Base-by-base conservation (phyloP, 768 basidiomycete species). In the Boletellus sp. region DNA sequence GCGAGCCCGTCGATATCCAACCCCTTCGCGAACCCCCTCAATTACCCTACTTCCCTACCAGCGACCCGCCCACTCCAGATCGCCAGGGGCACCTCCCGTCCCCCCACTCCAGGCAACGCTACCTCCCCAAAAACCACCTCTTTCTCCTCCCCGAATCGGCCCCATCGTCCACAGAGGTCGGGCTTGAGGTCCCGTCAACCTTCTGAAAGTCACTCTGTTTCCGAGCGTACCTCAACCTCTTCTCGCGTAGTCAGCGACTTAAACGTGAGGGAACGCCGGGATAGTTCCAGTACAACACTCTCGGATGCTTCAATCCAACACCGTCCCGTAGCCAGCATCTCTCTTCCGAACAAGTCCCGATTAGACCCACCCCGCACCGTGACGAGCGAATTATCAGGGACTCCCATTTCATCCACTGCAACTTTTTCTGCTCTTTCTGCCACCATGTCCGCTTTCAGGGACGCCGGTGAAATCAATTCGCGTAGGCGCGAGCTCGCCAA, bases 361-460 rank as follows among this genome's bases (percentile, higher is more conserved):
- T 44, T 46, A 31, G 66, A 66, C 33, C 50, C 43, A 26, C 22
- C 54, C 2, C 64, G 46, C 36, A 36, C 60, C 28, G 32, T 44
- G 11, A 41, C 54, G 9, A 51, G 47, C 37, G 66, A 61, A 37
- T 49, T 26, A 34, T 19, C 45, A 41, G 47, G 52, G 36, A 53
- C 59, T 8, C 60, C 60, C 24, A 34, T 66, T 15, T 57, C 68
- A n/a, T 60, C 65, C 42, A 68, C 73, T 6, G 28, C 11, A 28
- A 28, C 9, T 11, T 1, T 11, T 28, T 28, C 28, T 11, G 3
- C 28, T 28, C 28, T 28, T 11, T 28, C 28, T 28, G 28, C 28
- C 11, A 74, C 74, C 13, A 70, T 90, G 61, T 79, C 85, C 48
- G 85, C 87, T 20, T 90, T 90, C 65, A 80, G 82, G 61, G 76